Conservation (phyloP, 1,284 basidiomycete genomes). For the Cryptococcus deneoformans region DNA sequence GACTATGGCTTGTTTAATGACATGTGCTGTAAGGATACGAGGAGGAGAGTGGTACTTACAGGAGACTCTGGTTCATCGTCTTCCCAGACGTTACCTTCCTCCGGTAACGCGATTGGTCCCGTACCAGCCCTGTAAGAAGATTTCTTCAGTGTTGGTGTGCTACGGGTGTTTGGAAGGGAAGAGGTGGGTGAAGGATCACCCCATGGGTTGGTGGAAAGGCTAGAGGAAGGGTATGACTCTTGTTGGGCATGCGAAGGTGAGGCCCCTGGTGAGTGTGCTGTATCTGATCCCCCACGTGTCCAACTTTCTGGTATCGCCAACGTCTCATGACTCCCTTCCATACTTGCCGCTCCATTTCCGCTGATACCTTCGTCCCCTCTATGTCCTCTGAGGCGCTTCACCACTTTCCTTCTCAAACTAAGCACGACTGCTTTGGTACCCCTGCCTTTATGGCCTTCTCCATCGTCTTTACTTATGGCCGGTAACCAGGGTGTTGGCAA, state of each 20-base stretch:
- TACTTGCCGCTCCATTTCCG: not conserved
- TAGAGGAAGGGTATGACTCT: slow-evolving; percentile 7
- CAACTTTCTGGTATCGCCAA: slow-evolving; percentile 25
- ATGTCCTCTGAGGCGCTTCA: slow-evolving; percentile 46
- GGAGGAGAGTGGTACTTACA: slow-evolving; percentile 15
- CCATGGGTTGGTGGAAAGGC: slow-evolving; percentile 37
- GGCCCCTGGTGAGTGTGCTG: no score
- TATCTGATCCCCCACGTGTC: slow-evolving; percentile 4
- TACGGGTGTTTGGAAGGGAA: not conserved
- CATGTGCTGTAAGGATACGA: no score
- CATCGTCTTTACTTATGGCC: slow-evolving; percentile 62
- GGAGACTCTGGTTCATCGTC: slow-evolving; percentile 37
- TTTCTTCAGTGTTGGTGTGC: not conserved
- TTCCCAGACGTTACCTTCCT: slow-evolving; percentile 62
- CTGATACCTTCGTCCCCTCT: slow-evolving; percentile 4
- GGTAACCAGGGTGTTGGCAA: slow-evolving; percentile 91
- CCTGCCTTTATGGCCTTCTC: slow-evolving; percentile 50
- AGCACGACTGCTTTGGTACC: slow-evolving; percentile 28
- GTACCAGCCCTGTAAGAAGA: not conserved
- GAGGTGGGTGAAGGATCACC: not conserved
- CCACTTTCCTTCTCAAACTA: slow-evolving; percentile 43
- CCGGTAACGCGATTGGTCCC: slow-evolving; percentile 79
- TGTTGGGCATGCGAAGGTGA: not conserved
- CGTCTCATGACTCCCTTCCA: not conserved
- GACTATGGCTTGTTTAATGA: no score